Conservation (phyloP, 1,284 basidiomycete genomes). For the Pseudozyma hubeiensis region DNA sequence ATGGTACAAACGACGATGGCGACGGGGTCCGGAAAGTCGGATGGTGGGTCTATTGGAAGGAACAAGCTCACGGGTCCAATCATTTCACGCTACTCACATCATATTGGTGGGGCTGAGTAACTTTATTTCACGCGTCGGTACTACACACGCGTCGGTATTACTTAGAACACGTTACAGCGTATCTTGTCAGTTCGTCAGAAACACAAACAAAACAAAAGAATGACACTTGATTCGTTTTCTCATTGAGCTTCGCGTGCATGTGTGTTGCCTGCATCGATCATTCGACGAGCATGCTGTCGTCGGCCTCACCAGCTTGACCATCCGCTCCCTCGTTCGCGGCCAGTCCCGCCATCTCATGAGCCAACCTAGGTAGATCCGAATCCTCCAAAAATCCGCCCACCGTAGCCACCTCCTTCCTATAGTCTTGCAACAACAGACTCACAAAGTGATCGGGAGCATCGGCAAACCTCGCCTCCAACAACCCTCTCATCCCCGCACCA, state of each 20-base stretch:
- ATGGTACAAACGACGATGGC: background rate
- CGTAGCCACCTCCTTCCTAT: constrained; percentile 20
- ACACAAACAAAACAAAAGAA: too few relatives aligned
- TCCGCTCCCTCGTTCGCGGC: constrained; percentile 12
- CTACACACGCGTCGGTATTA: background rate
- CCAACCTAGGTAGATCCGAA: constrained; percentile 37
- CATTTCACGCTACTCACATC: background rate
- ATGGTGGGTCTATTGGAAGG: background rate
- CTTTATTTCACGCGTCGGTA: background rate
- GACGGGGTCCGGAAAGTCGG: background rate
- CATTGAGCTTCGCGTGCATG: too few relatives aligned
- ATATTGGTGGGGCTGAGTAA: background rate
- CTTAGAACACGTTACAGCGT: background rate
- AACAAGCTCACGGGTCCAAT: background rate
- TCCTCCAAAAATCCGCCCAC: constrained; percentile 28
- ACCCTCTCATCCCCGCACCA: background rate
- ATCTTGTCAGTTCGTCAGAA: too few relatives aligned
- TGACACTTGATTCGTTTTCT: too few relatives aligned
- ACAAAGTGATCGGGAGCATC: constrained; percentile 17
- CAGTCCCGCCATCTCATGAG: constrained; percentile 20
- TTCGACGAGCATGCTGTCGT: constrained; percentile 22
- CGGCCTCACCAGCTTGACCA: background rate
- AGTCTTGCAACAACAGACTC: constrained; percentile 14
- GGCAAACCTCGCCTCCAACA: constrained; percentile 14
- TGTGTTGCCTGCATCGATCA: too few relatives aligned